phyloP scores from a whole-genome alignment of 164 flowering plant species.

The Stephania yunnanensis region DNA sequence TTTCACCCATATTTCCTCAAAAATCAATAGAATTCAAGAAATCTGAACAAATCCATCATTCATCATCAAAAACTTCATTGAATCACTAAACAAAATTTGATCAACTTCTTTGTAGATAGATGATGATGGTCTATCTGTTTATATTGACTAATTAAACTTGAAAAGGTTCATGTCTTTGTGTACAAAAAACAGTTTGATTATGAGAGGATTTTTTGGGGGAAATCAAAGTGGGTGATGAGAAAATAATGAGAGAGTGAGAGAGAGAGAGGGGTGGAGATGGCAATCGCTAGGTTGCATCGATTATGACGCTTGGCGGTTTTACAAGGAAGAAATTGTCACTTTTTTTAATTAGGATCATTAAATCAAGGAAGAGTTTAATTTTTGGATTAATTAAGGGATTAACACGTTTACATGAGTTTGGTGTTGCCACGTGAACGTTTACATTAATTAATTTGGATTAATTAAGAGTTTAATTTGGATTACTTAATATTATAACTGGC shows the following conservation, averaged over 20 bases:
- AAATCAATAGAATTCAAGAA: not conserved
- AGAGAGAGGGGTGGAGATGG: not conserved
- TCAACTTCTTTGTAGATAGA: too few species aligned
- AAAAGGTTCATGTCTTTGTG: not conserved
- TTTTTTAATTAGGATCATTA: not conserved
- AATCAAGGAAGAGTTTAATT: too few species aligned
- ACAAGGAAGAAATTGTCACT: not conserved
- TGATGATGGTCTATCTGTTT: not conserved
- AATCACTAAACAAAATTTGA: not conserved
- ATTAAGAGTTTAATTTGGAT: too few species aligned
- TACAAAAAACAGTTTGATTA: not conserved
- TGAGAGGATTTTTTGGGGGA: not conserved
- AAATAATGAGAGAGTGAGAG: not conserved
- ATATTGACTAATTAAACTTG: not conserved
- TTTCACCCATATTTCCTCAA: not conserved
- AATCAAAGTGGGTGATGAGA: not conserved
- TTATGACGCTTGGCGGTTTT: constrained; percentile 1
- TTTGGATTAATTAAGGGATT: too few species aligned
- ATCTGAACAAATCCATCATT: not conserved
- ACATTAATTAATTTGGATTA: too few species aligned
- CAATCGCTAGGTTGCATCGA: not conserved
- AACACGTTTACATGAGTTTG: too few species aligned
- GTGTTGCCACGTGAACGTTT: too few species aligned
- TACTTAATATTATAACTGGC: too few species aligned
- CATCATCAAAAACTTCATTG: not conserved